Conservation (phyloP, 2,329 filamentous ascomycete genomes). For the Xylaria arbuscula region DNA sequence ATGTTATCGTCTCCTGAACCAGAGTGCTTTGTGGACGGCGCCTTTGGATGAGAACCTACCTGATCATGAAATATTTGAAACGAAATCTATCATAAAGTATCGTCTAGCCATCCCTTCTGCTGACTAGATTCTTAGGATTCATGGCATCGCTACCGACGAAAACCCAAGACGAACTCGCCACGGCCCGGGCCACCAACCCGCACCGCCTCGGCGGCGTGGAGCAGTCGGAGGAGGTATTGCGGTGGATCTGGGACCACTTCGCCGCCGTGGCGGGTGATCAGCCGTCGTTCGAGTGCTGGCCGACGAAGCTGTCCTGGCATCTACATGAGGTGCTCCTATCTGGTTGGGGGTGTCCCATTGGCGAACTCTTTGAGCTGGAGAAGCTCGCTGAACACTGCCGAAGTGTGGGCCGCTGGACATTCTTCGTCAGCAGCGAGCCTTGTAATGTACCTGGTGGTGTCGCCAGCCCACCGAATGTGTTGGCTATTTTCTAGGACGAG, state of each 20-base stretch:
- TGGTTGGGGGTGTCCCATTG: constrained; percentile 63
- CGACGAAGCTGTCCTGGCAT: constrained; percentile 40
- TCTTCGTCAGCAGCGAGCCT: constrained; percentile 61
- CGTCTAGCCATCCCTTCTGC: not conserved
- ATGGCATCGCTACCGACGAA: constrained; percentile 55
- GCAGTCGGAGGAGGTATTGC: constrained; percentile 57
- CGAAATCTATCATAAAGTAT: not conserved
- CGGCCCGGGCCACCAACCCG: constrained; percentile 52
- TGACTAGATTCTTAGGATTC: constrained; percentile 52
- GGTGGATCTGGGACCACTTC: constrained; percentile 55
- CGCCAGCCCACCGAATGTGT: constrained; percentile 53
- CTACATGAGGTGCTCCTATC: constrained; percentile 61
- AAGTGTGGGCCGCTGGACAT: constrained; percentile 54
- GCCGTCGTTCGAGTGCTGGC: constrained; percentile 56
- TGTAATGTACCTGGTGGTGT: constrained; percentile 57
- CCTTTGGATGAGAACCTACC: no score
- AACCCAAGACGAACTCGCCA: constrained; percentile 52
- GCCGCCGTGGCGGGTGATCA: constrained; percentile 58
- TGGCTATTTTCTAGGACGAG: constrained; percentile 51
- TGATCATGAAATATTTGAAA: not conserved
- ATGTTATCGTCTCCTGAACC: not conserved
- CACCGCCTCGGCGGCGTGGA: constrained; percentile 61
- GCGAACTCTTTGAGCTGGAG: constrained; percentile 63
- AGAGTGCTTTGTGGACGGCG: not conserved
- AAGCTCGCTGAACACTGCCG: constrained; percentile 55